Evolutionary conservation across 768 basidiomycete species (phyloP).

Genomic region (Boletus tylopilopsis): DNA sequence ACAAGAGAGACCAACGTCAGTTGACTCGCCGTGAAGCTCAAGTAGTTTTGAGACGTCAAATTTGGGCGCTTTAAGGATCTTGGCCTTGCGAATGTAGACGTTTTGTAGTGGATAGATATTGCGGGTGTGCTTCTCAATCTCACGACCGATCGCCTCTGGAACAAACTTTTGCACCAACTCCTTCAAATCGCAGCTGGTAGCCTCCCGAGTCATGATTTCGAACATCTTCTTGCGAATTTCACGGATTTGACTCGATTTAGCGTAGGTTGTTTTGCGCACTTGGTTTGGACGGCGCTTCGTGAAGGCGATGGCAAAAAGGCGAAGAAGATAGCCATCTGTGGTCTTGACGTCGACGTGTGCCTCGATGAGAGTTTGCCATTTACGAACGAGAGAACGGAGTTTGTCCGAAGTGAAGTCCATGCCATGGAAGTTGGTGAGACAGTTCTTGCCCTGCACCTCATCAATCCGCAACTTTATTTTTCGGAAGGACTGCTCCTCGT

Average conservation of each 20-base stretch:
- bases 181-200: slow-evolving; percentile 94
- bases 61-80: slow-evolving; percentile 98
- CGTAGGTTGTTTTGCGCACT: slow-evolving; percentile 99
- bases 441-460: slow-evolving; percentile 97
- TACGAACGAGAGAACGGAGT: slow-evolving; percentile 98
- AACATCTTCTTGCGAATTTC: slow-evolving; percentile 99
- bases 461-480: slow-evolving; percentile 99
- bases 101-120: slow-evolving; percentile 99
- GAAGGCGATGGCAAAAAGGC: slow-evolving; percentile 98
- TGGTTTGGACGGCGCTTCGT: slow-evolving; percentile 95
- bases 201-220: slow-evolving; percentile 96
- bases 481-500: slow-evolving; percentile 98
- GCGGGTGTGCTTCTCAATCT: slow-evolving; percentile 97
- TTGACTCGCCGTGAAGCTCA: slow-evolving; percentile 94
- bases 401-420: slow-evolving; percentile 99
- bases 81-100: slow-evolving; percentile 98
- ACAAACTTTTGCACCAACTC: slow-evolving; percentile 98
- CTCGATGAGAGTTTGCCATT: slow-evolving; percentile 99
- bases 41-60: slow-evolving; percentile 94
- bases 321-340: slow-evolving; percentile 98
- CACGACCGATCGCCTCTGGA: slow-evolving; percentile 96
- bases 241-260: slow-evolving; percentile 89
- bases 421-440: slow-evolving; percentile 99
- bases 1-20: slow-evolving; percentile 59
- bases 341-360: slow-evolving; percentile 99